A percentile compares a stretch with the other conserved stretches of the same genome.
phyloP scores from a whole-genome alignment of 208 protist genomes.

The Trypanosoma avium region DNA sequence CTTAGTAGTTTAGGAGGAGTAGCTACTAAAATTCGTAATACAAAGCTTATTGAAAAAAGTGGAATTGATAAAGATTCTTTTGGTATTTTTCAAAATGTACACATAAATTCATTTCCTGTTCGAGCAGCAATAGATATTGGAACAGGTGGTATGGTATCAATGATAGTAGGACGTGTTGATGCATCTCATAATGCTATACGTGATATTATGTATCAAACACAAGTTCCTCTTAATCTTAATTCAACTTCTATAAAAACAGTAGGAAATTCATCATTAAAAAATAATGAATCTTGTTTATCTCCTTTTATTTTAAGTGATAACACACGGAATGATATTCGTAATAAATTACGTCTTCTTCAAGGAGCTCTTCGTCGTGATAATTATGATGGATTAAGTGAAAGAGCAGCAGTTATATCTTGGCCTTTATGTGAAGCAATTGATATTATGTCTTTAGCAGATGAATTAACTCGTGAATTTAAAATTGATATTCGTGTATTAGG shows the following conservation, averaged over 20 bases:
- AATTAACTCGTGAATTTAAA: conserved; percentile 66
- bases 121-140: conserved; percentile 88
- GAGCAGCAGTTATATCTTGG: conserved; percentile 73
- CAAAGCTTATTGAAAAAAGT: not conserved
- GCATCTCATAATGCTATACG: conserved; percentile 43
- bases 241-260: conserved; percentile 6
- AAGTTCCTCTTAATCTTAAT: conserved; percentile 71
- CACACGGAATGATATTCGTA: conserved; percentile 57
- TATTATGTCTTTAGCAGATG: conserved; percentile 40
- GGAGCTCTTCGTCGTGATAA: conserved; percentile 60
- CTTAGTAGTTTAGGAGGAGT: not conserved
- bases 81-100: conserved; percentile 74
- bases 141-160: conserved; percentile 63
- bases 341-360: conserved; percentile 71
- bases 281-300: not conserved
- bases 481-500: conserved; percentile 73
- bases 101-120: conserved; percentile 80
- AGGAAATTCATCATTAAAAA: conserved; percentile 5
- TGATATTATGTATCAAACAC: conserved; percentile 77
- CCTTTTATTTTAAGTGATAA: conserved; percentile 56
- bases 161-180: conserved; percentile 81
- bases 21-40: not conserved
- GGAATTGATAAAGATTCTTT: conserved; percentile 16
- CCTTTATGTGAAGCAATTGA: conserved; percentile 66
- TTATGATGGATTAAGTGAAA: conserved; percentile 69